Base-by-base conservation (phyloP, 106 monocot species). In the Platanthera guangdongensis region DNA sequence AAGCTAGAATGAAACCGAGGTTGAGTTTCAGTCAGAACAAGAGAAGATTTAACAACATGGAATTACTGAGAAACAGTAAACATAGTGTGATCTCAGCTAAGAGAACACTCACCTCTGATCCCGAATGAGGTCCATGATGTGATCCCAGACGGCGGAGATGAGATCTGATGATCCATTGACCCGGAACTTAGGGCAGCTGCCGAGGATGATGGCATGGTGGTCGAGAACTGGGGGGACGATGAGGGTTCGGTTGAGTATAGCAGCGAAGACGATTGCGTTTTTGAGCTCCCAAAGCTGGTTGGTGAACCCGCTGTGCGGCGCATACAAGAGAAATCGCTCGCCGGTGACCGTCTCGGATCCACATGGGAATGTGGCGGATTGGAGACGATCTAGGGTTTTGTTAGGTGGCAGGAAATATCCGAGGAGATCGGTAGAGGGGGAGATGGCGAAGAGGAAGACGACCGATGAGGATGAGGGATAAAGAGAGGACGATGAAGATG, bases 241-340 rank as follows among this genome's bases (percentile, higher is more conserved):
- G 51, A 99, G 80, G n/a, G 97, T 94, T 32, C 97, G 84, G 72
- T 99, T 99, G 55, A 99, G 92, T 51, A 99, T 82, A 4, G 80
- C 94, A 6, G 91, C 84, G 22, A 94, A 51, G 45, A 99, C 32
- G 22, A 88, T 54, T 39, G 91, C 97, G 73, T 90, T 94, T 78
- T 70, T 87, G 76, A 99, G 79, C 88, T 99, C 97, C 7, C 86
- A 74, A 16, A 99, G 68, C 81, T 99, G 97, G 81, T 99, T 99
- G 84, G 88, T 94, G 94, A 99, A 99, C 9, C 97, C 97, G 63
- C 97, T 99, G 86, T 99, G 94, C 13, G 97, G 97, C 0, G 97
- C 91, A 72, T 92, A 99, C 85, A 84, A 88, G 18, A 99, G 80
- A 71, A 94, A 94, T 7, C 82, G 78, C 73, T 92, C 82, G 49